Base-by-base conservation (phyloP, 148 eudicot genomes). In the Rhododendron ferrugineum region DNA sequence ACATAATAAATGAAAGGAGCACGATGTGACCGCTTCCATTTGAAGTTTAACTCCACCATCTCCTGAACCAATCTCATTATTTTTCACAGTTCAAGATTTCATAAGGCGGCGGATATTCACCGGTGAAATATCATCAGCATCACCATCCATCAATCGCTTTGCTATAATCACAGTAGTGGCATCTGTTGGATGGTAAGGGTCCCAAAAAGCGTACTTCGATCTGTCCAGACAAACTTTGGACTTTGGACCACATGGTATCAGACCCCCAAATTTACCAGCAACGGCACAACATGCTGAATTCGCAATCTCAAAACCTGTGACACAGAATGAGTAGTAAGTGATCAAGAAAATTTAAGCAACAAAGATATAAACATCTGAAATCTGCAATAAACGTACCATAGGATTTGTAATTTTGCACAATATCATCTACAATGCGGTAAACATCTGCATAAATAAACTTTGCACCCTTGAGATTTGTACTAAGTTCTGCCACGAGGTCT, bases 131-230 rank as follows among this genome's bases (percentile, higher is more conserved):
- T 91, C 92, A 13, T 44, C 0, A 6, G 89, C 58, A 58, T 85
- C 91, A 0, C 99, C 98, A 32, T 94, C 89, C 70, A 94, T 78
- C 15, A 97, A 82, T 62, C 96, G 93, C 32, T 87, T 90, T 11
- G 96, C 96, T 15, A 94, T 89, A 81, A 92, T 74, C 5, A 77
- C 52, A 81, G 95, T 95, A 83, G 98, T 80, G 50, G 99, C 97
- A 68, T 97, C 96, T 0, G 94, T 86, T 1, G 99, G 99, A 90
- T 96, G 99, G 49, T 88, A 97, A 22, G 99, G 91, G 85, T 97
- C 99, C 98, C 98, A 95, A 40, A 97, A 97, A n/a, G 94, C 91
- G 62, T 88, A 97, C 84, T 95, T 97, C 2, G 94, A 90, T 81
- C 99, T 89, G 82, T 95, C 92, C 3, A 2, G 37, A 85, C 99